phyloP scores from a whole-genome alignment of 164 flowering plant genomes.

The Kingdonia uniflora region DNA sequence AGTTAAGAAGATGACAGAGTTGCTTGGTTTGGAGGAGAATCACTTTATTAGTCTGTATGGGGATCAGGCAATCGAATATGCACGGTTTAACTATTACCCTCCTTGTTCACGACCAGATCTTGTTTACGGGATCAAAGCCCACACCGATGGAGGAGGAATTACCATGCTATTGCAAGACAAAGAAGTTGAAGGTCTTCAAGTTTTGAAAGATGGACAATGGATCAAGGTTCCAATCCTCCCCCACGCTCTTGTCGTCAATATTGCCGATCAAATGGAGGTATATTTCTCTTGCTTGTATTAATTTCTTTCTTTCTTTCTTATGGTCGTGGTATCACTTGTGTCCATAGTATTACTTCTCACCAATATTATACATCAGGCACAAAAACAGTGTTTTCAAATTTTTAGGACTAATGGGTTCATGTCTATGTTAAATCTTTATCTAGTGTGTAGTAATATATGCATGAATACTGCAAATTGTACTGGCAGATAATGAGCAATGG shows the following conservation, averaged over 20 bases:
- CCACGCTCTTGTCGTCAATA: constrained; percentile 17
- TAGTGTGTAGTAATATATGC: not conserved
- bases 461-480: not conserved
- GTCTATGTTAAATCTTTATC: too few species aligned
- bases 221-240: constrained; percentile 16
- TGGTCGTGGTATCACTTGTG: too few species aligned
- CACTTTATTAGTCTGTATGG: constrained; percentile 17
- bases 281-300: not conserved
- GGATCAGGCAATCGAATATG: constrained; percentile 5
- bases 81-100: constrained; percentile 23
- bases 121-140: constrained; percentile 27
- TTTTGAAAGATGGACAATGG: constrained; percentile 23
- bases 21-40: constrained; percentile 22
- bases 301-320: too few species aligned
- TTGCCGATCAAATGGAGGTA: constrained; percentile 30
- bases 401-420: too few species aligned
- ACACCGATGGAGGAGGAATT: constrained; percentile 21
- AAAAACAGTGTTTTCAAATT: too few species aligned
- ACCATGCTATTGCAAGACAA: constrained; percentile 22
- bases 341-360: too few species aligned
- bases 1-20: constrained; percentile 23
- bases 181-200: constrained; percentile 28
- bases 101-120: constrained; percentile 24
- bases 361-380: too few species aligned
- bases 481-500: constrained; percentile 60